A percentile compares a stretch with the other conserved stretches of the same genome.
Conservation (phyloP, 202 grass and related monocot species). For the Sporobolus alterniflorus region DNA sequence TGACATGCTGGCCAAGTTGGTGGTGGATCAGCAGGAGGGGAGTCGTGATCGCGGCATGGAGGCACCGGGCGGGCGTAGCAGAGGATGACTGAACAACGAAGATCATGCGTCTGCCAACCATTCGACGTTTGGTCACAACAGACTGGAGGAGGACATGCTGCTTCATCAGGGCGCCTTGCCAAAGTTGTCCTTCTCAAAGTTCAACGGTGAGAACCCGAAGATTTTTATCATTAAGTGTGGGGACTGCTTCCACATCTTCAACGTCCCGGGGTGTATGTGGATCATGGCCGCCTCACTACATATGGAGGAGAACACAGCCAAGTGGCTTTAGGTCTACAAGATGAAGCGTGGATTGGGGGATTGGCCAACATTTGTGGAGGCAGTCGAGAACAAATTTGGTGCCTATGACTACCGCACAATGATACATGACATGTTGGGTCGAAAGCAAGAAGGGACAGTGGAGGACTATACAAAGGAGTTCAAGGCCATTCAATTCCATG, state of each 20-base stretch:
- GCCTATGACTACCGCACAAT: not conserved
- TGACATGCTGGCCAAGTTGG: too few species aligned
- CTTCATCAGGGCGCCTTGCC: not conserved
- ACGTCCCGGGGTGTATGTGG: not conserved
- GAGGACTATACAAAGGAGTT: not conserved
- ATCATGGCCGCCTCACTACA: too few species aligned
- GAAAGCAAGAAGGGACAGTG: not conserved
- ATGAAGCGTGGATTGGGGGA: rapidly evolving
- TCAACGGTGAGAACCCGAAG: not conserved
- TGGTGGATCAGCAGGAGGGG: too few species aligned
- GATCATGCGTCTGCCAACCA: too few species aligned
- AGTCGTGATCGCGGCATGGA: too few species aligned
- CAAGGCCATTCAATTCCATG: not conserved
- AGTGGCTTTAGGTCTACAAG: not conserved
- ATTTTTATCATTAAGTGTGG: not conserved
- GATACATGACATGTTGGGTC: rapidly evolving
- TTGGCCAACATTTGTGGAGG: not conserved
- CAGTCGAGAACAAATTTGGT: not conserved
- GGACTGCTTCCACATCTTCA: not conserved
- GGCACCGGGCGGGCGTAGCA: too few species aligned
- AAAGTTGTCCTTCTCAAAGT: not conserved
- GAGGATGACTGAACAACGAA: too few species aligned
- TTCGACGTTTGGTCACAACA: too few species aligned
- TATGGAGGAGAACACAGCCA: not conserved
- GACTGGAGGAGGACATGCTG: too few species aligned